Conservation (phyloP, 805 yeast species). For the Ogataea methylovora region DNA sequence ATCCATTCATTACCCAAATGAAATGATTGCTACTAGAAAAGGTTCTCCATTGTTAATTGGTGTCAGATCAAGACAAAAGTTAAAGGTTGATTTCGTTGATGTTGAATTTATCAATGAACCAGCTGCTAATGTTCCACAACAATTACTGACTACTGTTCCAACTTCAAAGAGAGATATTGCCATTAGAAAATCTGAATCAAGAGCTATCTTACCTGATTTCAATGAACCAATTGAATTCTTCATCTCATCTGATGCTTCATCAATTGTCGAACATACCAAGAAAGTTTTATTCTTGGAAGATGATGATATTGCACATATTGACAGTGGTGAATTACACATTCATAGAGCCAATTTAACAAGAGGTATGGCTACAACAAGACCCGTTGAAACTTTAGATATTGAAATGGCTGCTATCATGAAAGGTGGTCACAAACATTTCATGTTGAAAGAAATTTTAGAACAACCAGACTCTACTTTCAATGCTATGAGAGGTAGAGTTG, state of each 20-base stretch:
- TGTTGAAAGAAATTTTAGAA: slow-evolving; percentile 98
- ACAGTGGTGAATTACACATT: slow-evolving; percentile 96
- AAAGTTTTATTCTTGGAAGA: slow-evolving; percentile 95
- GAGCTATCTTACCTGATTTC: slow-evolving; percentile 96
- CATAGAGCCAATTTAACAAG: slow-evolving; percentile 90
- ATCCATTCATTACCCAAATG: slow-evolving; percentile 89
- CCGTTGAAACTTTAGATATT: slow-evolving; percentile 93
- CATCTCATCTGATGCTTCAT: slow-evolving; percentile 94
- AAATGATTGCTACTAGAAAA: slow-evolving; percentile 93
- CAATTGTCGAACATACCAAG: slow-evolving; percentile 94
- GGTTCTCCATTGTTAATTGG: slow-evolving; percentile 97
- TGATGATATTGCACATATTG: slow-evolving; percentile 97
- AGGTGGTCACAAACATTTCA: slow-evolving; percentile 92
- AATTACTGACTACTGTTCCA: slow-evolving; percentile 10
- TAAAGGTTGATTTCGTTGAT: slow-evolving; percentile 96
- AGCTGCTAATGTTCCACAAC: slow-evolving; percentile 21
- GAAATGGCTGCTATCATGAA: slow-evolving; percentile 97
- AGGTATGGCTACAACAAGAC: slow-evolving; percentile 88
- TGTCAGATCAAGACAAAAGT: slow-evolving; percentile 90
- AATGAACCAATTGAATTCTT: slow-evolving; percentile 87
- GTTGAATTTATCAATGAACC: slow-evolving; percentile 83
- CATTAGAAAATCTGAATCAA: slow-evolving; percentile 47
- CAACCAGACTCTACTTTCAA: slow-evolving; percentile 98
- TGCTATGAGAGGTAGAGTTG: slow-evolving; percentile 99
- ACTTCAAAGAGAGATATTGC: slow-evolving; percentile 10